These are phyloP conservation scores for Ogataea zsoltii DNA, from an alignment of 805 yeast species.

Conservation along the genomic window DNA sequence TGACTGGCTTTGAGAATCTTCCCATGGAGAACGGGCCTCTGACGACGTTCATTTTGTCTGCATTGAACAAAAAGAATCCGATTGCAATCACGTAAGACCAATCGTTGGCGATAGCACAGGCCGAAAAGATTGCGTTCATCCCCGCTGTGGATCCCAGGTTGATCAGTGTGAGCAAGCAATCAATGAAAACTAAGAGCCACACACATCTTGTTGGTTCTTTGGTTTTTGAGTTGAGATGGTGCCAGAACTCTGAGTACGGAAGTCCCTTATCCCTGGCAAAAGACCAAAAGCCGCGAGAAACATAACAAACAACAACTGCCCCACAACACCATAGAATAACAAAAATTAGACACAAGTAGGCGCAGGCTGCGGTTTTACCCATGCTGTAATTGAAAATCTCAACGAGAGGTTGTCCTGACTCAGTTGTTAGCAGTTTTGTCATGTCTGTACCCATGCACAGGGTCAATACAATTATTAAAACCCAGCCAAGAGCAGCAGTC, in stretches of 20 bases:
- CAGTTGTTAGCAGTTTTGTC: no score
- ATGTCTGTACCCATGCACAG: constrained; percentile 46
- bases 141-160: constrained; percentile 45
- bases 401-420: constrained; percentile 41
- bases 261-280: constrained; percentile 58
- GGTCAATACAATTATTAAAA: constrained; percentile 47
- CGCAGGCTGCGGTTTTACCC: constrained; percentile 55
- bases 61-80: constrained; percentile 41
- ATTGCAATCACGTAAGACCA: constrained; percentile 53
- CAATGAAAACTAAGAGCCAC: constrained; percentile 41
- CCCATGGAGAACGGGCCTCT: constrained; percentile 55
- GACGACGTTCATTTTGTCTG: constrained; percentile 44
- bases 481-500: constrained; percentile 52
- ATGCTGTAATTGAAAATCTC: constrained; percentile 50
- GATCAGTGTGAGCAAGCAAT: constrained; percentile 47
- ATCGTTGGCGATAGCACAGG: constrained; percentile 52
- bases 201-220: constrained; percentile 46
- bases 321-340: constrained; percentile 55
- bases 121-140: constrained; percentile 55
- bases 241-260: constrained; percentile 46
- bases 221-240: constrained; percentile 41
- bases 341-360: constrained; percentile 49
- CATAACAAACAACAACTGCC: constrained; percentile 49
- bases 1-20: constrained; percentile 38
- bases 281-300: constrained; percentile 55